These are phyloP conservation scores for Annona cherimola DNA, from an alignment of 164 flowering plant genomes.

Conservation along the genomic window DNA sequence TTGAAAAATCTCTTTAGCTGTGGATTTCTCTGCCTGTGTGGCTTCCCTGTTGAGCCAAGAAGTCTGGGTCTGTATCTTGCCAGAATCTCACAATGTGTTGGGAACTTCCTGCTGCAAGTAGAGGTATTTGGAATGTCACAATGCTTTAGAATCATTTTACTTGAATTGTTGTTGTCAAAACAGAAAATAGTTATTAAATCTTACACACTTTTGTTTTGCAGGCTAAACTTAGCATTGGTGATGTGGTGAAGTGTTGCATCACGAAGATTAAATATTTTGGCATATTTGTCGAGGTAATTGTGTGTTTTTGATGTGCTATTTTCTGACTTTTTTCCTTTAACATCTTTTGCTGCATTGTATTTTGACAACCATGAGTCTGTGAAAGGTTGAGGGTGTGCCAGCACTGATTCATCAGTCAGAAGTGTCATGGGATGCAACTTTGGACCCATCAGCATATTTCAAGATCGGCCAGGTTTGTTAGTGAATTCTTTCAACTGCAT, in stretches of 20 bases:
- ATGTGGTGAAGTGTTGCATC: slow-evolving; percentile 78
- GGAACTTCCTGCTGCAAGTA: background rate
- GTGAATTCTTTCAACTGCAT: background rate
- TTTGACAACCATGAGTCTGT: slow-evolving; percentile 11
- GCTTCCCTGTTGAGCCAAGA: background rate
- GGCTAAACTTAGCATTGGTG: slow-evolving; percentile 77
- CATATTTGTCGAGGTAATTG: slow-evolving; percentile 79
- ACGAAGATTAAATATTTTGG: slow-evolving; percentile 86
- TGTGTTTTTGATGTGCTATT: background rate
- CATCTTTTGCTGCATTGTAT: background rate
- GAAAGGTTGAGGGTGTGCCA: slow-evolving; percentile 89
- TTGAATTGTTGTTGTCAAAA: background rate
- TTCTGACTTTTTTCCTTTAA: background rate
- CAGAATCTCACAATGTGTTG: background rate
- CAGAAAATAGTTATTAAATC: slow-evolving; percentile 1
- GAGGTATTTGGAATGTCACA: too few species aligned
- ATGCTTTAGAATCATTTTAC: too few species aligned
- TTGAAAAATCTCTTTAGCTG: background rate
- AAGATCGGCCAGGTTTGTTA: slow-evolving; percentile 80
- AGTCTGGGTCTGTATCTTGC: background rate
- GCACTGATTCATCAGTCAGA: slow-evolving; percentile 91
- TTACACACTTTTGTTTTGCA: slow-evolving; percentile 29
- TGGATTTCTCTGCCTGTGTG: background rate
- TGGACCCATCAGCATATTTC: slow-evolving; percentile 62
- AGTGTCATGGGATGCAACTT: slow-evolving; percentile 91